Conservation (phyloP, 1,284 basidiomycete genomes). For the Kalmanozyma brasiliensis region DNA sequence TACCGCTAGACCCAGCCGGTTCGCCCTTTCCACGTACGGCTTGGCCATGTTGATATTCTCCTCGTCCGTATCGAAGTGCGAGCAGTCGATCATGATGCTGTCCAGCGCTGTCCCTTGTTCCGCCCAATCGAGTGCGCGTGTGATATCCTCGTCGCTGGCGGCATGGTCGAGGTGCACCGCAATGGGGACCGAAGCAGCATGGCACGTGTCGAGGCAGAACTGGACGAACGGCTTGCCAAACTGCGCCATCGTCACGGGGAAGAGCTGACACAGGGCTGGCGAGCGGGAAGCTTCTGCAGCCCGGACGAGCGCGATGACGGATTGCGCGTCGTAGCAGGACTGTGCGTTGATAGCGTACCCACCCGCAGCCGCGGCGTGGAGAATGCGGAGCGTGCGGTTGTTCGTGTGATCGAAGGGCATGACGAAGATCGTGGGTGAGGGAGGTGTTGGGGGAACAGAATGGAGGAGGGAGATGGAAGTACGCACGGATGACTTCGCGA, state of each 20-base stretch:
- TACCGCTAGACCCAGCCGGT: constrained; percentile 69
- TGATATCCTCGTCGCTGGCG: constrained; percentile 40
- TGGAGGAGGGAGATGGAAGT: too few relatives aligned
- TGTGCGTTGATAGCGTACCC: constrained; percentile 47
- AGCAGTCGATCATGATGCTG: constrained; percentile 52
- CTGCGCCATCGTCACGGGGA: constrained; percentile 50
- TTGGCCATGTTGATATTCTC: constrained; percentile 47
- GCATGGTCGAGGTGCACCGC: constrained; percentile 52
- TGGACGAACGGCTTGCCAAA: constrained; percentile 43
- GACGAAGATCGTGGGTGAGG: too few relatives aligned
- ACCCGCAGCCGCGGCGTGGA: constrained; percentile 26
- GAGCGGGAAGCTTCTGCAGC: constrained; percentile 34
- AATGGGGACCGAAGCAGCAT: constrained; percentile 42
- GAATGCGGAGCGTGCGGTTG: constrained; percentile 45
- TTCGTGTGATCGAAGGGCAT: constrained; percentile 23
- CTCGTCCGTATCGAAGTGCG: constrained; percentile 44
- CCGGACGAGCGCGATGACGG: constrained; percentile 39
- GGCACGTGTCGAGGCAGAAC: constrained; percentile 34
- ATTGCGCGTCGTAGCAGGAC: constrained; percentile 41
- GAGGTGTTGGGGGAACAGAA: neutral
- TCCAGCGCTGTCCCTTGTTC: constrained; percentile 38
- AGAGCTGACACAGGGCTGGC: constrained; percentile 42
- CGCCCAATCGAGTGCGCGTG: constrained; percentile 30
- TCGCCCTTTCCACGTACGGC: constrained; percentile 54
- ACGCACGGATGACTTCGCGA: too few relatives aligned